Base-by-base conservation (phyloP, 805 yeast genomes). In the Wickerhamomyces bovis region DNA sequence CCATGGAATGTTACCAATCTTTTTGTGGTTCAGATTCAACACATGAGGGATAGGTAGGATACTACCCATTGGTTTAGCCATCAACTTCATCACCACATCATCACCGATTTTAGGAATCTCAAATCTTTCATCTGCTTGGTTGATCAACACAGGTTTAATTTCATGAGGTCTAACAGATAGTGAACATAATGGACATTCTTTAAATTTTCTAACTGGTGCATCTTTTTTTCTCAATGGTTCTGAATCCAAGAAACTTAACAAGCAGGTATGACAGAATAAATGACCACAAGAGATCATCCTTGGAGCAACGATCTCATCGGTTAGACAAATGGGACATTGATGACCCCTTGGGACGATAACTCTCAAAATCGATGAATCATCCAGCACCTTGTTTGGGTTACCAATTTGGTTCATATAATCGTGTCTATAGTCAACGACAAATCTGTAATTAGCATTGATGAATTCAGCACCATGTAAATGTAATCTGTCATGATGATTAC, bases 281-380 rank as follows among this genome's bases (percentile, higher is more conserved):
- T 94, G 99, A 6, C 99, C 99, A 68, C 99, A 94, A 12, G 81
- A 76, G 25, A 89, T 81, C 98, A 94, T 95, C 46, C 98, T 71
- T 2, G 99, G 97, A 0, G 97, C 97, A 16, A 85, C 77, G 13
- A 94, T 86, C 13, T 81, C 82, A 43, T 88, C 95, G 28, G 83
- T 75, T 13, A 94, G 69, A 63, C 99, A 94, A 23, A 94, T 92
- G 0, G 99, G 98, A 61, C 99, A 94, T 35, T 82, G 81, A 54
- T 83, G 83, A 1, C 84, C 83, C 49, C 75, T 78, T 13, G 92
- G 84, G 1, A 80, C 83, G n/a, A 89, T 62, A 6, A 92, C 88
- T 42, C 96, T 71, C 28, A 83, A 63, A 6, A 94, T 80, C 35
- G 77, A 71, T 4, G 71, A 70, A 49, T 77, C 73, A 15, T 82